Evolutionary conservation across 352 stramenopile genomes (phyloP).

Genomic region (Phytophthora brassicae): DNA sequence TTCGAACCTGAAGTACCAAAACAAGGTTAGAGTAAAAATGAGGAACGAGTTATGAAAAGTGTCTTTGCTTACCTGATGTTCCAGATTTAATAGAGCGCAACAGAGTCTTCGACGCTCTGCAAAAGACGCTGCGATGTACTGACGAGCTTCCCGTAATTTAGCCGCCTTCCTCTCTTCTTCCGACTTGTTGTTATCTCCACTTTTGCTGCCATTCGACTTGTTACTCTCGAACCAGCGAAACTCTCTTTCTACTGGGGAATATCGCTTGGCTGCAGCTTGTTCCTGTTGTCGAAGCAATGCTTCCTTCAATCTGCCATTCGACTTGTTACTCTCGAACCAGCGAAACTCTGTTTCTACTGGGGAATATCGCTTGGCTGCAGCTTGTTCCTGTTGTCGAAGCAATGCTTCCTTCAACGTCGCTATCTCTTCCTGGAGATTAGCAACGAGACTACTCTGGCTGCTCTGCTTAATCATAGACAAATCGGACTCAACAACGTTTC

Average conservation of each 20-base stretch:
- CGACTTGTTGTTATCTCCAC: constrained; percentile 28
- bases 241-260: constrained; percentile 1
- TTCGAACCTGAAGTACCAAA: constrained; percentile 11
- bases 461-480: constrained; percentile 87
- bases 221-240: constrained; percentile 23
- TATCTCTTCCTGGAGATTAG: constrained; percentile 86
- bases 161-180: constrained; percentile 22
- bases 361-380: background rate
- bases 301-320: constrained; percentile 72
- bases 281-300: constrained; percentile 45
- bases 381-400: constrained; percentile 31
- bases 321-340: constrained; percentile 25
- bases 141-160: constrained; percentile 51
- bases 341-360: constrained; percentile 1
- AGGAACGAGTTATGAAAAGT: too few species aligned
- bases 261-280: constrained; percentile 2
- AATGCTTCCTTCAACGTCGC: constrained; percentile 71
- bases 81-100: constrained; percentile 71
- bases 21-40: background rate
- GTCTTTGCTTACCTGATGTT: constrained; percentile 60
- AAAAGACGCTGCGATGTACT: constrained; percentile 85
- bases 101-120: constrained; percentile 83
- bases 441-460: constrained; percentile 84
- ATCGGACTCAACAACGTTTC: constrained; percentile 89
- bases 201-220: constrained; percentile 1